Evolutionary conservation across 768 basidiomycete species (phyloP).

Genomic region (Trametes villosa): DNA sequence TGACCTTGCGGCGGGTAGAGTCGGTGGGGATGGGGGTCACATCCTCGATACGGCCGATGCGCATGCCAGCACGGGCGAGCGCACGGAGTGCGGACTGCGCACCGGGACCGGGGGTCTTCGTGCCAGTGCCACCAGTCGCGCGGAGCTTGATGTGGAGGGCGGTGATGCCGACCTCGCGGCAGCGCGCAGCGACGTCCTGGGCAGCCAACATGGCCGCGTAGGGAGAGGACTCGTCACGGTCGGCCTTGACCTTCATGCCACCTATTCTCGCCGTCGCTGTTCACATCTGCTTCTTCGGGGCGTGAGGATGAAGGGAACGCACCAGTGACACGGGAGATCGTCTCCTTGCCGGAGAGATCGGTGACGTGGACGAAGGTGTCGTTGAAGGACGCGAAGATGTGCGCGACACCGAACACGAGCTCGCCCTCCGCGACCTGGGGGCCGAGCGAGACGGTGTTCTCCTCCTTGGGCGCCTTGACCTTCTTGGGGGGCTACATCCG

Average conservation of each 20-base stretch:
- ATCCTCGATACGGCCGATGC: constrained; percentile 97
- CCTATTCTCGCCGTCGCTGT: constrained; percentile 45
- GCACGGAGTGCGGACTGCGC: constrained; percentile 98
- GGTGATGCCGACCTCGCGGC: constrained; percentile 98
- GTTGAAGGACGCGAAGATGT: constrained; percentile 99
- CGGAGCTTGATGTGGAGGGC: constrained; percentile 99
- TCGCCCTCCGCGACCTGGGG: constrained; percentile 97
- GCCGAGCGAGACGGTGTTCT: constrained; percentile 87
- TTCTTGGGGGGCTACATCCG: constrained; percentile 85
- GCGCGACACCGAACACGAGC: constrained; percentile 96
- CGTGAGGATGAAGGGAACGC: constrained; percentile 28
- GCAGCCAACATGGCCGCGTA: constrained; percentile 98
- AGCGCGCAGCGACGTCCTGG: constrained; percentile 93
- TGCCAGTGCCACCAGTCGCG: constrained; percentile 97
- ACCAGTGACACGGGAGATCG: constrained; percentile 98
- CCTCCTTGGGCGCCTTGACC: constrained; percentile 76
- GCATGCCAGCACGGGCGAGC: constrained; percentile 97
- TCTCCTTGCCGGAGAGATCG: constrained; percentile 98
- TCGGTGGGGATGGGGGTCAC: constrained; percentile 98
- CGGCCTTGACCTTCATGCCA: constrained; percentile 99
- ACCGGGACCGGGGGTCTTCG: constrained; percentile 98
- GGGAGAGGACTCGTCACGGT: constrained; percentile 98
- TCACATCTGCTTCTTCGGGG: not conserved
- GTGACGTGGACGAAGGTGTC: constrained; percentile 99
- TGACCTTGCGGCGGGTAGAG: constrained; percentile 94